Evolutionary conservation across 2,329 filamentous ascomycete genomes (phyloP).

Genomic region (Clarireedia monteithiana): DNA sequence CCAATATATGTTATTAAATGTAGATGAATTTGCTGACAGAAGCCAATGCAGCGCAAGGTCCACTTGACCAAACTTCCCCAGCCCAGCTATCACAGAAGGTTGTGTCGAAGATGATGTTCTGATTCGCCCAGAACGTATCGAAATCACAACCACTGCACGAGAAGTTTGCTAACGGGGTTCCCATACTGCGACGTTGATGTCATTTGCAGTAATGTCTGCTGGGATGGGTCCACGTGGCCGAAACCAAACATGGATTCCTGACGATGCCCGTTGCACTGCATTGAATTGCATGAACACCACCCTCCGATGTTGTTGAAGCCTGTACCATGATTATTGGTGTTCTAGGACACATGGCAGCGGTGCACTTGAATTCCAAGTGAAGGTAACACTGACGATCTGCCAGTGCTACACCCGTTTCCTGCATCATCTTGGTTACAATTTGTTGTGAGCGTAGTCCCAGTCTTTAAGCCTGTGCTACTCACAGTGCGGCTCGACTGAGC

Average conservation of each 20-base stretch:
- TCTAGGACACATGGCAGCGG: slow-evolving; percentile 17
- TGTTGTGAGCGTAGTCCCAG: slow-evolving; percentile 25
- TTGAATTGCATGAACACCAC: slow-evolving; percentile 50
- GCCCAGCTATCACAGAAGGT: slow-evolving; percentile 50
- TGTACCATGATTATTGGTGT: slow-evolving; percentile 47
- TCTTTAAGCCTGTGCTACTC: slow-evolving; percentile 33
- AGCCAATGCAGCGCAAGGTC: slow-evolving; percentile 52
- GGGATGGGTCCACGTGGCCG: slow-evolving; percentile 60
- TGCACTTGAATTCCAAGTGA: background rate
- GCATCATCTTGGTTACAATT: slow-evolving; percentile 40
- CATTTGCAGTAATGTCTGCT: slow-evolving; percentile 46
- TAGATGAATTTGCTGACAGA: slow-evolving; percentile 55
- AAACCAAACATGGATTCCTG: slow-evolving; percentile 66
- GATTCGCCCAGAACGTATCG: slow-evolving; percentile 52
- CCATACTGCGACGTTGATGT: slow-evolving; percentile 57
- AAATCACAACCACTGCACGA: slow-evolving; percentile 53
- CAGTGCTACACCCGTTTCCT: slow-evolving; percentile 30
- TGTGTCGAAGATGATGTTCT: slow-evolving; percentile 66
- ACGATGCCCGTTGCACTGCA: slow-evolving; percentile 56
- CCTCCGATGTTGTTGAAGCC: slow-evolving; percentile 58
- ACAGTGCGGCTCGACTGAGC: slow-evolving; percentile 28
- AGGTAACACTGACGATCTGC: background rate
- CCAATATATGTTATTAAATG: slow-evolving; percentile 70
- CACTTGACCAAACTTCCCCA: slow-evolving; percentile 56
- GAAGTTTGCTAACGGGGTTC: slow-evolving; percentile 59